A percentile compares a stretch with the other conserved stretches of the same genome.
These are phyloP conservation scores for Coccinonectria pachysandricola DNA, from an alignment of 2,329 filamentous ascomycete species.

Conservation along the genomic window DNA sequence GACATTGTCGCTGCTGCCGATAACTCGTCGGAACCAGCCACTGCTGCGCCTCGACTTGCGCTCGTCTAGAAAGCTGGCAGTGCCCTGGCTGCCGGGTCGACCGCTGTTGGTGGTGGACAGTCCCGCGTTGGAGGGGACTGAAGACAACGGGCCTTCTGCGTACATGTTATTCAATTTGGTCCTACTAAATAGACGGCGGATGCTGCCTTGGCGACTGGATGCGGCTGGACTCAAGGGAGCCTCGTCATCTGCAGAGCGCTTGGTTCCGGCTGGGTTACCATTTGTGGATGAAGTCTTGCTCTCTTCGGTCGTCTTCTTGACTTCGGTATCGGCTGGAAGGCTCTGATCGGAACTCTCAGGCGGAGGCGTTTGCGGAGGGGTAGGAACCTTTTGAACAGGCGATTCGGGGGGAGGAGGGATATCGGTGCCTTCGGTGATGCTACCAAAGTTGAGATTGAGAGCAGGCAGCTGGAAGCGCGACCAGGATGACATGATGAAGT, in stretches of 20 bases:
- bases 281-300: constrained; percentile 23
- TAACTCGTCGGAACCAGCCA: constrained; percentile 48
- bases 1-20: constrained; percentile 23
- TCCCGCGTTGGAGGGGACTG: constrained; percentile 23
- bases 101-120: constrained; percentile 20
- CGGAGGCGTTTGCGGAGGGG: constrained; percentile 30
- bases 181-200: constrained; percentile 48
- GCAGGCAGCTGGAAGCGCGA: constrained; percentile 46
- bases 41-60: constrained; percentile 46
- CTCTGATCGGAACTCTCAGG: too few relatives aligned
- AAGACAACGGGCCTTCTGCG: constrained; percentile 36
- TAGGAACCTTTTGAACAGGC: constrained; percentile 38
- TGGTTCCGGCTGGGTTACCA: constrained; percentile 36
- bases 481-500: too few relatives aligned
- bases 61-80: constrained; percentile 38
- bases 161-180: constrained; percentile 44
- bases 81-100: constrained; percentile 42
- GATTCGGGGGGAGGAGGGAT: constrained; percentile 50
- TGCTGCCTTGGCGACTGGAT: constrained; percentile 43
- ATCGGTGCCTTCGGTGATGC: constrained; percentile 49
- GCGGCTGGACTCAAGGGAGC: constrained; percentile 40
- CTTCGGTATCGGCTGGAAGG: constrained; percentile 15
- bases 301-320: constrained; percentile 11
- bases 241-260: constrained; percentile 41
- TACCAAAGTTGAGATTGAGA: constrained; percentile 48